Conservation (phyloP, 73 alveolate species). For the Diophrys appendiculata region DNA sequence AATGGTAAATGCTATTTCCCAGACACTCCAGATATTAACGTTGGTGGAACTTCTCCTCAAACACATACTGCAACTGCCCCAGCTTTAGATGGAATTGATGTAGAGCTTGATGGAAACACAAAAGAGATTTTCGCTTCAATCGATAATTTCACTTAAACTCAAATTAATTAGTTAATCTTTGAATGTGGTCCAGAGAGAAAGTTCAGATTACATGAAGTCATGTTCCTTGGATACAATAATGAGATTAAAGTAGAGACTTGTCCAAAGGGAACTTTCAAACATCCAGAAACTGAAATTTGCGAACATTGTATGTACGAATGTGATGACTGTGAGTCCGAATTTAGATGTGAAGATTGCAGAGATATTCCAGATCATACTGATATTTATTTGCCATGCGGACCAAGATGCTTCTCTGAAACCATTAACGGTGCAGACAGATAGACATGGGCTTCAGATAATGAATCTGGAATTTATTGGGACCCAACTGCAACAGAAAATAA, state of each 20-base stretch:
- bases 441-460: too few relatives aligned
- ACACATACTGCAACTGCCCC: neutral
- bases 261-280: neutral
- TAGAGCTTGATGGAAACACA: neutral
- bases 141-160: neutral
- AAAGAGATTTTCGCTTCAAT: neutral
- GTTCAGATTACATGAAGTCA: neutral
- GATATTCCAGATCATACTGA: neutral
- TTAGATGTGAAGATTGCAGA: neutral
- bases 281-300: neutral
- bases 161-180: neutral
- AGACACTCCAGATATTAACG: neutral
- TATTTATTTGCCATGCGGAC: neutral
- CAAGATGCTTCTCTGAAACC: constrained; percentile 4
- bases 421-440: too few relatives aligned
- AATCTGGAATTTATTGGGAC: too few relatives aligned
- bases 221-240: neutral
- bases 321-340: neutral
- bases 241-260: neutral
- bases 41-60: too few relatives aligned
- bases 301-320: neutral
- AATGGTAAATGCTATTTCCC: neutral
- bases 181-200: constrained; percentile 1
- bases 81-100: neutral
- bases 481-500: too few relatives aligned